Conservation (phyloP, 1,139 yeast genomes). For the Lodderomyces orthopsilosis region DNA sequence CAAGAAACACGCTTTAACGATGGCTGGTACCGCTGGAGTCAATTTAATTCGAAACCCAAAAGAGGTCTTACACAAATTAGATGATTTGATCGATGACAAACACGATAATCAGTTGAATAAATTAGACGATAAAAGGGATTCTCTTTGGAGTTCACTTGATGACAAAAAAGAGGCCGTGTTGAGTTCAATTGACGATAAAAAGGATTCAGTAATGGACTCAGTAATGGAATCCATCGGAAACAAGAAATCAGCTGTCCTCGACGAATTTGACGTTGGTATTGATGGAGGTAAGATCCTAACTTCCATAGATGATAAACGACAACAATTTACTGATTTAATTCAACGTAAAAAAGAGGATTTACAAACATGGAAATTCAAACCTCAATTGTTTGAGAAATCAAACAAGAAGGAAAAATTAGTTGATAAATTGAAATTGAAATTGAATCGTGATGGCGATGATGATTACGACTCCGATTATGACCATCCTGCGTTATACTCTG, state of each 20-base stretch:
- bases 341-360: slow-evolving; percentile 6
- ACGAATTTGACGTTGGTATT: not conserved
- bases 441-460: slow-evolving; percentile 1
- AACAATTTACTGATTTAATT: slow-evolving; percentile 9
- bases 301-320: slow-evolving; percentile 12
- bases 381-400: slow-evolving; percentile 14
- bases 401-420: slow-evolving; percentile 7
- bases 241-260: not conserved
- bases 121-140: slow-evolving; percentile 16
- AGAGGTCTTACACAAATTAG: slow-evolving; percentile 17
- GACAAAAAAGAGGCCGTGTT: slow-evolving; percentile 9
- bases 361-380: slow-evolving; percentile 13
- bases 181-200: slow-evolving; percentile 4
- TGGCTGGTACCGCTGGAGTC: slow-evolving; percentile 20
- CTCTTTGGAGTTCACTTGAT: slow-evolving; percentile 12
- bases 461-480: slow-evolving; percentile 6
- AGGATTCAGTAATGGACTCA: slow-evolving; percentile 9
- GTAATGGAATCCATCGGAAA: slow-evolving; percentile 8
- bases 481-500: not conserved
- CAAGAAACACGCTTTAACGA: slow-evolving; percentile 19
- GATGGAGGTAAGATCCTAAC: not conserved
- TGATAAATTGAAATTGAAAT: slow-evolving; percentile 1
- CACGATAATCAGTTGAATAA: slow-evolving; percentile 14
- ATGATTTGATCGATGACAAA: slow-evolving; percentile 21
- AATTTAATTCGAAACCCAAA: slow-evolving; percentile 19